Percentiles rank a stretch among this genome's conserved stretches.
These are phyloP conservation scores for Monosporascus sp. DNA, from an alignment of 2,329 filamentous ascomycete genomes.

Conservation along the genomic window DNA sequence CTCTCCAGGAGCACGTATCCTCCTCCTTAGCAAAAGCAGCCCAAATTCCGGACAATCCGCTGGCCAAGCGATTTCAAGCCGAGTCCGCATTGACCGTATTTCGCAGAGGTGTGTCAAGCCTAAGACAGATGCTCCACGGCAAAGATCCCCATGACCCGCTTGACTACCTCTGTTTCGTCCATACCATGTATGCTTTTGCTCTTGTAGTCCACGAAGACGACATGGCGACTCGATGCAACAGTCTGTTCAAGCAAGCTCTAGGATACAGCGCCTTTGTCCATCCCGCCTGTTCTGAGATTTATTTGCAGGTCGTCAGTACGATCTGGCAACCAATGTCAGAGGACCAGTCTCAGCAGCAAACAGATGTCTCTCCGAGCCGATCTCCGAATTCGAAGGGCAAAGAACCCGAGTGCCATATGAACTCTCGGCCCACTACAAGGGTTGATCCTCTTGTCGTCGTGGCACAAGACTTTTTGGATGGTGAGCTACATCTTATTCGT, in stretches of 20 bases:
- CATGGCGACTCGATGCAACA: conserved; percentile 26
- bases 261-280: conserved; percentile 37
- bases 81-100: conserved; percentile 36
- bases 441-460: conserved; percentile 35
- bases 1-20: conserved; percentile 39
- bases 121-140: conserved; percentile 35
- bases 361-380: conserved; percentile 10
- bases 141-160: conserved; percentile 32
- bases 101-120: conserved; percentile 33
- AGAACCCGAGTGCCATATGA: conserved; percentile 22
- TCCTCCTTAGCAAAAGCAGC: conserved; percentile 39
- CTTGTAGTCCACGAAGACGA: conserved; percentile 39
- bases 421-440: conserved; percentile 2
- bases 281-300: conserved; percentile 30
- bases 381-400: conserved; percentile 37
- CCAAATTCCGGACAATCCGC: conserved; percentile 32
- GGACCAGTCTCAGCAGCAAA: conserved; percentile 19
- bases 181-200: conserved; percentile 46
- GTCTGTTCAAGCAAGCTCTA: conserved; percentile 43
- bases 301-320: conserved; percentile 36
- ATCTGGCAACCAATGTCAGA: conserved; percentile 43
- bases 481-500: conserved; percentile 26
- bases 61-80: conserved; percentile 34
- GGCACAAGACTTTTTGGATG: conserved; percentile 46
- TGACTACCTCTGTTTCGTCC: conserved; percentile 45